phyloP scores from a whole-genome alignment of 2,329 filamentous ascomycete species.

The Aspergillus cejpii region DNA sequence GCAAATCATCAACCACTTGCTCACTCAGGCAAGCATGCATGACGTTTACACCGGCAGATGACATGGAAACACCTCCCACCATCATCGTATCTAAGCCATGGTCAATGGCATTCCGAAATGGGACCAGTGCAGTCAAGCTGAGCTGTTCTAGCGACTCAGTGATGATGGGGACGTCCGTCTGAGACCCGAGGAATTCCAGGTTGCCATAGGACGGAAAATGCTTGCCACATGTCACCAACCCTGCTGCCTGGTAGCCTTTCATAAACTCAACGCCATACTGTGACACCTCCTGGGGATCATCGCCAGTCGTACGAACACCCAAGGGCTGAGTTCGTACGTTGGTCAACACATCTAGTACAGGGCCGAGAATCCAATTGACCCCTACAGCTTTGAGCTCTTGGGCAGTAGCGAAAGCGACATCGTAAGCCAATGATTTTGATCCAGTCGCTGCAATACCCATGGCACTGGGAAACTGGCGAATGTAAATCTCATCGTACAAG shows the following conservation, averaged over 20 bases:
- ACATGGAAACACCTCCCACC: slow-evolving; percentile 88
- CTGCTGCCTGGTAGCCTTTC: slow-evolving; percentile 87
- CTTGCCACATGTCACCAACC: slow-evolving; percentile 83
- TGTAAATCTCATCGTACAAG: slow-evolving; percentile 89
- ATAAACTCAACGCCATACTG: slow-evolving; percentile 86
- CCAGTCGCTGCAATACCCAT: slow-evolving; percentile 96
- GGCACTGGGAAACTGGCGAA: slow-evolving; percentile 91
- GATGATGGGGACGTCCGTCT: slow-evolving; percentile 87
- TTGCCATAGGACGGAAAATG: slow-evolving; percentile 97
- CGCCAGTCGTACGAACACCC: slow-evolving; percentile 80
- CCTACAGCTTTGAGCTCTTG: slow-evolving; percentile 88
- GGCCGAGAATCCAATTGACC: slow-evolving; percentile 91
- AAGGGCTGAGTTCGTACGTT: slow-evolving; percentile 87
- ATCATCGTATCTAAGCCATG: slow-evolving; percentile 91
- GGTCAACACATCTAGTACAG: slow-evolving; percentile 86
- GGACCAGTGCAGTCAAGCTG: slow-evolving; percentile 82
- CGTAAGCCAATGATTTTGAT: slow-evolving; percentile 74
- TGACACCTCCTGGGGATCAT: slow-evolving; percentile 91
- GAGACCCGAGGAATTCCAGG: slow-evolving; percentile 84
- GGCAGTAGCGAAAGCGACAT: slow-evolving; percentile 86
- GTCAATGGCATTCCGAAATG: slow-evolving; percentile 82
- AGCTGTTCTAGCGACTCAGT: slow-evolving; percentile 90
- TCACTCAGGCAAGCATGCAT: slow-evolving; percentile 92
- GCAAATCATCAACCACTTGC: slow-evolving; percentile 82
- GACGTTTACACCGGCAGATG: slow-evolving; percentile 83